Base-by-base conservation (phyloP, 306 rosid genomes). In the Acacia crassicarpa region DNA sequence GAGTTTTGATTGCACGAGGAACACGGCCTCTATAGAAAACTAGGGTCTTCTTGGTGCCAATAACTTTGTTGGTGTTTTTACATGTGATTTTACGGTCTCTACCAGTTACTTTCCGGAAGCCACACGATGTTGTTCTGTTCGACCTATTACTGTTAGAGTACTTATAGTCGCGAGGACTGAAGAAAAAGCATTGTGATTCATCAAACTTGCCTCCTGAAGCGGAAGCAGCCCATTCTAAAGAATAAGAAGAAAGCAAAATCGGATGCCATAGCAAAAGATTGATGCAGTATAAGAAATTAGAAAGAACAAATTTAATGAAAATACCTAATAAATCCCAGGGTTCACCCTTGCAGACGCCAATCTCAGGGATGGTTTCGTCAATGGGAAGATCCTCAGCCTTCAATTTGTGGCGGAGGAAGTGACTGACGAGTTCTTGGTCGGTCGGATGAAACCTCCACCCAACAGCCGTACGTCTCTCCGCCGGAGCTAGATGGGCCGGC, bases 391-490 rank as follows among this genome's bases (percentile, higher is more conserved):
- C n/a, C 13, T 86, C 91, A 0, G 7, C 17, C 67, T 25, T 53
- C 25, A 85, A 13, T 84, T 91, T 92, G 35, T 63, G 74, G 78
- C 45, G 84, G 33, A 94, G 78, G 75, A 65, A 94, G 54, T 88
- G 61, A 10, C 12, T 2, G 1, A 94, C 53, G 9, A 94, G 87
- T 75, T 94, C 98, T 45, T 85, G 89, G 5, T 91, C 97, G 0
- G 94, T 89, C 9, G 98, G 97, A 4, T 17, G 78, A 81, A 92
- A 92, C 41, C 95, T 83, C 85, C 7, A 92, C 22, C 95, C 95
- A 0, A 83, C 79, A 4, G 4, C 4, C 35, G 3, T 0, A 32
- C 2, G 4, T 3, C 35, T 32, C 35, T 32, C 4, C 4, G 89
- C 17, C 13, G 48, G 10, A 32, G 12, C 0, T 62, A 11, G 22